Evolutionary conservation across 306 rosid species (phyloP), one percentile per base, ranked within the genome.

Genomic region (Neltuma alba): DNA sequence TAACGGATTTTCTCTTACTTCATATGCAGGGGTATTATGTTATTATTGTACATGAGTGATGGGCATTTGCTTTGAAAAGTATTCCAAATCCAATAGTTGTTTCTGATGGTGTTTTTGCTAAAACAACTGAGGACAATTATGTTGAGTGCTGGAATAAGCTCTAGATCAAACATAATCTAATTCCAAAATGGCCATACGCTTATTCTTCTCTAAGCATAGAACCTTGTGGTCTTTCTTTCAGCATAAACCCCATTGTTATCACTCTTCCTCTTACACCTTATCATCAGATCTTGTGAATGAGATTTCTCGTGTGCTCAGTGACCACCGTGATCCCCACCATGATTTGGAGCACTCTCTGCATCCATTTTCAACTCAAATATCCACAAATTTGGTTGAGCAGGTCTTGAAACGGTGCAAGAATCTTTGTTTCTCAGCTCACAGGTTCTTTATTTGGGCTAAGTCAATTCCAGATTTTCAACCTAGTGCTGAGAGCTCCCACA

Each of bases 401-500:
- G 97, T 92, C 67, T 78, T 92, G 68, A 92, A 94, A 83, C 83
- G 99, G 76, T 92, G 99, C 81, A 91, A 84, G 23, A 88, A 91
- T 76, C 96, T 92, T 50, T 91, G 91, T 41, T 86, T 89, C 74
- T 83, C 97, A 9, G 90, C 97, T 36, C 97, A 94, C 83, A 86
- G 99, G 52, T 94, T 94, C 91, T 94, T 94, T 61, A 87, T 92
- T 70, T 94, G 97, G 99, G 91, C 99, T 77, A 86, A 85, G 80
- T 85, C 82, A 12, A 72, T 91, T 74, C 91, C 97, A 12, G 90
- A 84, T 58, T 94, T 94, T 65, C 85, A 85, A 54, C 99, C 89
- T 34, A 92, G 89, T 42, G 80, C 7, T 36, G 84, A 87, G 61
- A 92, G 93, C 89, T 83, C 87, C 78, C 91, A 64, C 76, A 88